Percentiles rank a stretch among this genome's conserved stretches.
Evolutionary conservation across 768 basidiomycete genomes (phyloP).

Genomic region (Daedaleopsis sinensis): DNA sequence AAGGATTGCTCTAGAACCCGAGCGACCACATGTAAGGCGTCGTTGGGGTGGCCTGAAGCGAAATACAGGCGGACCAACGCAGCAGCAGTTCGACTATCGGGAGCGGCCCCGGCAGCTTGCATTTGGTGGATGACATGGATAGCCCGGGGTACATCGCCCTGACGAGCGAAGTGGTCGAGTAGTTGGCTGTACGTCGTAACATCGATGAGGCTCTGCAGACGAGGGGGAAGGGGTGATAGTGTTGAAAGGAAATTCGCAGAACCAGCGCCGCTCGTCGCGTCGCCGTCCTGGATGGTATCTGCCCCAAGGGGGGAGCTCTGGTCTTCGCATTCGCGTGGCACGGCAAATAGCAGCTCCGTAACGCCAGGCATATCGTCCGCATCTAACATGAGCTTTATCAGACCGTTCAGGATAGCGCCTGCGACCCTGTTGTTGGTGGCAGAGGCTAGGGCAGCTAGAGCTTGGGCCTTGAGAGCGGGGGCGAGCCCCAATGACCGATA

Average conservation of each 20-base stretch:
- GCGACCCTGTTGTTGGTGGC: slow-evolving; percentile 45
- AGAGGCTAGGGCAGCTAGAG: slow-evolving; percentile 48
- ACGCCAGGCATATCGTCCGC: slow-evolving; percentile 51
- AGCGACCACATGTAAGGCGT: slow-evolving; percentile 56
- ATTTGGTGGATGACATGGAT: slow-evolving; percentile 52
- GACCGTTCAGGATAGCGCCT: slow-evolving; percentile 65
- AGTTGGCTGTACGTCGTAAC: slow-evolving; percentile 64
- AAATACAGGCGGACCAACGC: slow-evolving; percentile 64
- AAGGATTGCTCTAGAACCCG: slow-evolving; percentile 16
- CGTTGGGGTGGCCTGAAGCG: slow-evolving; percentile 44
- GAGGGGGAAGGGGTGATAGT: background rate
- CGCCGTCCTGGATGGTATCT: slow-evolving; percentile 36
- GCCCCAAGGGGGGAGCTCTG: slow-evolving; percentile 17
- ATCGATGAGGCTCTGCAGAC: slow-evolving; percentile 42
- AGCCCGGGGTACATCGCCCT: slow-evolving; percentile 47
- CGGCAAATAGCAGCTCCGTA: slow-evolving; percentile 47
- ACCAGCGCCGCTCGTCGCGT: background rate
- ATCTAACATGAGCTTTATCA: slow-evolving; percentile 67
- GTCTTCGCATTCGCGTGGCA: slow-evolving; percentile 3
- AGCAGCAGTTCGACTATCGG: slow-evolving; percentile 50
- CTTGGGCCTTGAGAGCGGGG: slow-evolving; percentile 51
- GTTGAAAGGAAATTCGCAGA: background rate
- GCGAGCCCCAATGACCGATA: slow-evolving; percentile 67
- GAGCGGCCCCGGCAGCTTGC: slow-evolving; percentile 42
- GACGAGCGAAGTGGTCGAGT: slow-evolving; percentile 55